phyloP scores from a whole-genome alignment of 352 stramenopile genomes.

The Bremia lactucae region DNA sequence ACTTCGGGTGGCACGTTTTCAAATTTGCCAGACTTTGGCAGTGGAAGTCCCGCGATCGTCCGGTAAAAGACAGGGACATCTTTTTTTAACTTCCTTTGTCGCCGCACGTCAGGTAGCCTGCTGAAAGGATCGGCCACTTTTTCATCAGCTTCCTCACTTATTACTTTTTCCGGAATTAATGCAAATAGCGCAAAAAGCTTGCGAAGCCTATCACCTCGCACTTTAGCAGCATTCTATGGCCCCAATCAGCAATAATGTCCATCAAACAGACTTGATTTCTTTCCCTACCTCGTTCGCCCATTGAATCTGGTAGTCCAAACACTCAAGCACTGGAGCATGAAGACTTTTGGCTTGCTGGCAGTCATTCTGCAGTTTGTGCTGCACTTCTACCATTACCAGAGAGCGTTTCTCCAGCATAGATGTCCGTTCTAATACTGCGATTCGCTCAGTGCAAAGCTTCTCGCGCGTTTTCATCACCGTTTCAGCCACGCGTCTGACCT shows the following conservation, averaged over 20 bases:
- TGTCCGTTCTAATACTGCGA: slow-evolving; percentile 44
- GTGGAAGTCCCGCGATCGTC: slow-evolving; percentile 51
- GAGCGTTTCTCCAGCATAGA: slow-evolving; percentile 38
- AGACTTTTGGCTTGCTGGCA: slow-evolving; percentile 21
- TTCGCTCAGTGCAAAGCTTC: slow-evolving; percentile 55
- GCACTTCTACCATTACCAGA: slow-evolving; percentile 26
- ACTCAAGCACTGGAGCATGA: slow-evolving; percentile 44
- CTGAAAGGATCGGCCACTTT: slow-evolving; percentile 16
- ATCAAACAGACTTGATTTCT: neutral
- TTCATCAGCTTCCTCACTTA: slow-evolving; percentile 2
- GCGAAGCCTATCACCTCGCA: slow-evolving; percentile 55
- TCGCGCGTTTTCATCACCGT: slow-evolving; percentile 64
- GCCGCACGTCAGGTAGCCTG: slow-evolving; percentile 14
- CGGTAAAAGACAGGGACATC: slow-evolving; percentile 34
- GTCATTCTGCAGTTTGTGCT: slow-evolving; percentile 32
- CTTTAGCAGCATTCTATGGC: slow-evolving; percentile 44
- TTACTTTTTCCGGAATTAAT: slow-evolving; percentile 16
- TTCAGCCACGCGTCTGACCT: slow-evolving; percentile 44
- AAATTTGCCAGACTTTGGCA: slow-evolving; percentile 63
- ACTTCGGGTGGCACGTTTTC: slow-evolving; percentile 68
- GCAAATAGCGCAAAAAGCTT: slow-evolving; percentile 63
- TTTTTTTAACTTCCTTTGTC: slow-evolving; percentile 6
- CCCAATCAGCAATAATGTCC: neutral
- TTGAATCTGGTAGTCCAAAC: slow-evolving; percentile 55
- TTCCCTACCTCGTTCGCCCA: slow-evolving; percentile 40